Evolutionary conservation across 164 flowering plant species (phyloP), one percentile per base, ranked within the genome.

Genomic region (Magnolia changhungtana): DNA sequence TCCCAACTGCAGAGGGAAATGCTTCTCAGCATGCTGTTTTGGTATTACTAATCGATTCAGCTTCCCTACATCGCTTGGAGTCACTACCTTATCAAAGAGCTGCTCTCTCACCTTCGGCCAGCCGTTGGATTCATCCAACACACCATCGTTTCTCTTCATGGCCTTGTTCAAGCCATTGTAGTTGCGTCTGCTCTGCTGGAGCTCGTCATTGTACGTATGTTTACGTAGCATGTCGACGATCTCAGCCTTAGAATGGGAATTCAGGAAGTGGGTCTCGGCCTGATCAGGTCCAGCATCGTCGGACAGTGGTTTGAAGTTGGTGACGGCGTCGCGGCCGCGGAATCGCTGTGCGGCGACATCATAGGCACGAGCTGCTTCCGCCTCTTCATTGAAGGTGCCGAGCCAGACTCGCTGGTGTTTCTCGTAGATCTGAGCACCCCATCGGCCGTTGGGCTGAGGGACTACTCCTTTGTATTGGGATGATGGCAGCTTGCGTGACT

Each of bases 61-160:
- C 84, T 93, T 95, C 24, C 98, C 98, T 6, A 95, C 98, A 68
- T 95, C 98, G 80, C 98, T 95, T 0, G 98, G 98, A 3, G 98
- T 95, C 20, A 95, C 95, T 9, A 89, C 85, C 77, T 95, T 95
- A 68, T 95, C 97, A 75, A 95, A 95, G 0, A 95, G 89, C 76
- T 77, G 86, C 70, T 89, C 94, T 7, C 87, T 72, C 50, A 84
- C 82, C 16, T 75, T 83, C 1, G 19, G 59, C 7, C 37, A 63
- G n/a, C 29, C 8, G 14, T 73, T 76, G 72, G 16, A 10, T 18
- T 45, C 68, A 63, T 72, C 82, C 1, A 80, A 29, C 27, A 68
- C 19, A 1, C 23, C 63, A 6, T 59, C 49, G 50, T 23, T 20
- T 4, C n/a, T 50, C 20, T 66, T 14, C 59, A 18, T 21, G 21